Conservation (phyloP, 2,329 filamentous ascomycete species). For the Ascochyta lentis region DNA sequence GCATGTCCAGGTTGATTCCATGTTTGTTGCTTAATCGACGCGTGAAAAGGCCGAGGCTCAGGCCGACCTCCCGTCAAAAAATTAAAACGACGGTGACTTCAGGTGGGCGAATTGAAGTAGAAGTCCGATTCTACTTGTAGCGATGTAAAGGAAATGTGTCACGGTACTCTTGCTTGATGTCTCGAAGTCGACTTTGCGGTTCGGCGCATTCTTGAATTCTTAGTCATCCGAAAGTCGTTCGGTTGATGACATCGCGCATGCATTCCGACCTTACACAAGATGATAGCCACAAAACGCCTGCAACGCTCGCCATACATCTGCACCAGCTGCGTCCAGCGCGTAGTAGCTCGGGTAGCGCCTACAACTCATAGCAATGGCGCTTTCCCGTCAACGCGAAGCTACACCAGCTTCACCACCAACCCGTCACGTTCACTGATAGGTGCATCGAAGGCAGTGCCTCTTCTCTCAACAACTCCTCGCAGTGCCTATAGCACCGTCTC, state of each 20-base stretch:
- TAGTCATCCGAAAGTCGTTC: conserved; percentile 24
- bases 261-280: conserved; percentile 25
- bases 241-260: conserved; percentile 13
- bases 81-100: conserved; percentile 8
- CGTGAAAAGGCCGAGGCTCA: conserved; percentile 14
- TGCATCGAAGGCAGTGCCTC: neutral
- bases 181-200: neutral
- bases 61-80: conserved; percentile 15
- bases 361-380: neutral
- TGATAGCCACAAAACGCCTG: conserved; percentile 28
- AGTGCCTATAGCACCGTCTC: conserved; percentile 37
- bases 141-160: neutral
- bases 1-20: conserved; percentile 10
- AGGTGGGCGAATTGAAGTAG: neutral
- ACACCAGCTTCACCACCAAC: conserved; percentile 7
- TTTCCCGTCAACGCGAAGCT: conserved; percentile 7
- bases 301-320: conserved; percentile 30
- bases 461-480: neutral
- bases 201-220: conserved; percentile 14
- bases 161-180: neutral
- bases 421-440: conserved; percentile 14
- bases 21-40: conserved; percentile 10
- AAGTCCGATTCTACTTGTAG: neutral
- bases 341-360: conserved; percentile 8
- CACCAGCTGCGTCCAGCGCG: conserved; percentile 35